Base-by-base conservation (phyloP, 495 filamentous ascomycete species). In the Bathelium albidoporum region DNA sequence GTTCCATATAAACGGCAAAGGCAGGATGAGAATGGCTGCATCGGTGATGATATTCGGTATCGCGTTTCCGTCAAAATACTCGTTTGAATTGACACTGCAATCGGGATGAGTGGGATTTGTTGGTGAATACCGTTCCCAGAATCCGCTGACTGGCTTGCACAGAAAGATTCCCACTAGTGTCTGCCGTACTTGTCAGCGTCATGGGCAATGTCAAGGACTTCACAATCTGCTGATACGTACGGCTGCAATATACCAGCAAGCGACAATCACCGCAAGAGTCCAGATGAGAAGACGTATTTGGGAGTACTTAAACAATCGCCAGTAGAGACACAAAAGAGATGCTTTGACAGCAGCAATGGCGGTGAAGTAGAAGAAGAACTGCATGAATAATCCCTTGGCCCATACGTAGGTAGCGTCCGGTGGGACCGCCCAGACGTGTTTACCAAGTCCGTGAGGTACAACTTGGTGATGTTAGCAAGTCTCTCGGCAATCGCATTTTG, bases 371-470 rank as follows among this genome's bases (percentile, higher is more conserved):
- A 55, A 55, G 49, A 55, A 55, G 5, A 55, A 29, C 16, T 55
- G 49, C 49, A 55, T 55, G 49, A 55, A 55, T 9, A 55, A 20
- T 9, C 49, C 49, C 16, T 29, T 55, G 49, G 49, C 49, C 49
- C 49, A 55, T 24, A 55, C 49, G 29, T 28, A 55, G 26, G 49
- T 55, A 11, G 49, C 49, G 24, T 55, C 49, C 5, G 49, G 49
- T 28, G 49, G 49, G 11, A 55, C 49, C 9, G 49, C 49, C 49
- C 49, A 55, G 20, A 55, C 49, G 24, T 55, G 49, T 55, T 55
- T 55, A 55, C 49, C 49, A 26, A 55, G 49, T 55, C 49, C 49
- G 29, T 55, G 49, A 10, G 49, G 49, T 29, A 55, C 49, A 24
- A 55, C 49, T 55, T 3, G 2, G 20, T 10, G 10, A 55, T 5